Conservation (phyloP, 192 early-diverging fungal species). For the Chytriomyces confervae region DNA sequence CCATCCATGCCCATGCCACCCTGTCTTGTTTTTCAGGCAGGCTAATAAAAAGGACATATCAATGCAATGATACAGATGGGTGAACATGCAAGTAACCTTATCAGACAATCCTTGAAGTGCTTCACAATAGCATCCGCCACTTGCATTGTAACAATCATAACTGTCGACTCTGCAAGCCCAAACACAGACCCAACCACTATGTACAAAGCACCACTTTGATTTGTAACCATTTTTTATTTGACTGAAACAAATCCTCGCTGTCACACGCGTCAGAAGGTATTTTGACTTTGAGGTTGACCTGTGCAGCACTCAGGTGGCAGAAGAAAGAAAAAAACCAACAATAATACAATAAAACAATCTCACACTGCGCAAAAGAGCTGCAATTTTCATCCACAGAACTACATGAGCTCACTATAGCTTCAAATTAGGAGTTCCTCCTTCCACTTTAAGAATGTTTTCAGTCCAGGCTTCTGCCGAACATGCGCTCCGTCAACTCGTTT, state of each 20-base stretch:
- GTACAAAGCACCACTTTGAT: too few relatives aligned
- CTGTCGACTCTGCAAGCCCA: too few relatives aligned
- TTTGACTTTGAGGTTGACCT: constrained; percentile 76
- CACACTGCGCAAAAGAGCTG: constrained; percentile 68
- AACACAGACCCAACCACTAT: too few relatives aligned
- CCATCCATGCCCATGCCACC: too few relatives aligned
- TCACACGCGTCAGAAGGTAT: constrained; percentile 46
- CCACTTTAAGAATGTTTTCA: constrained; percentile 92
- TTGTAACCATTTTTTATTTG: too few relatives aligned
- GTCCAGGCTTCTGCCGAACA: constrained; percentile 75
- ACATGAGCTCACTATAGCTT: constrained; percentile 66
- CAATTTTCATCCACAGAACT: constrained; percentile 65
- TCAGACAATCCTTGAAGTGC: too few relatives aligned
- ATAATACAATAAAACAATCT: neutral
- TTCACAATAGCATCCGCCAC: too few relatives aligned
- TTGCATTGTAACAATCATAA: too few relatives aligned
- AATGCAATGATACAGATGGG: too few relatives aligned
- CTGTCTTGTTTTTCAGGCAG: too few relatives aligned
- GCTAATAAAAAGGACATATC: too few relatives aligned
- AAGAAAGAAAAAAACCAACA: neutral
- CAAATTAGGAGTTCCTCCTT: constrained; percentile 67
- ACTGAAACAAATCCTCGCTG: constrained; percentile 50
- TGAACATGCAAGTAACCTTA: too few relatives aligned
- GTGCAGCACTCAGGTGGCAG: constrained; percentile 69
- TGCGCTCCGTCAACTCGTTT: constrained; percentile 75